Evolutionary conservation across 2,329 filamentous ascomycete species (phyloP).

Genomic region (Parastagonospora avenae): DNA sequence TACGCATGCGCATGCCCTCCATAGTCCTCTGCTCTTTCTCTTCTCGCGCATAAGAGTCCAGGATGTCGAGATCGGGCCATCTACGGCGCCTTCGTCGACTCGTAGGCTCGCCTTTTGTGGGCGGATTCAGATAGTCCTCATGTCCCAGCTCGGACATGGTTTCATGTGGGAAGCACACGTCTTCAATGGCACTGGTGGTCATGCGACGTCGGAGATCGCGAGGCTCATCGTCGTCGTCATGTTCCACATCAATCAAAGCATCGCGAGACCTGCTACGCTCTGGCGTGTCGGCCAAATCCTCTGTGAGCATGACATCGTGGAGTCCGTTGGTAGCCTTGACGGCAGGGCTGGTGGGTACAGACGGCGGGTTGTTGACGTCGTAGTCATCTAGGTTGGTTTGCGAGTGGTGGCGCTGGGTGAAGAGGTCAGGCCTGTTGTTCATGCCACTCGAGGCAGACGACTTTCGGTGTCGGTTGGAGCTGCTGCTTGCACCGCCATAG

Average conservation of each 20-base stretch:
- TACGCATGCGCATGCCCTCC: conserved; percentile 83
- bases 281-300: conserved; percentile 57
- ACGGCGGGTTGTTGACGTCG: conserved; percentile 70
- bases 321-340: conserved; percentile 58
- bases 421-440: conserved; percentile 30
- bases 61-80: conserved; percentile 83
- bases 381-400: conserved; percentile 51
- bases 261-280: conserved; percentile 46
- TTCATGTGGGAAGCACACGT: conserved; percentile 89
- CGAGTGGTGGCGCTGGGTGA: conserved; percentile 35
- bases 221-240: conserved; percentile 57
- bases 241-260: conserved; percentile 58
- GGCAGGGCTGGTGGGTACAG: conserved; percentile 63
- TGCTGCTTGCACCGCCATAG: conserved; percentile 41
- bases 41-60: conserved; percentile 88
- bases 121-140: conserved; percentile 66
- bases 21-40: conserved; percentile 84
- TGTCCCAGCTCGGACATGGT: conserved; percentile 80
- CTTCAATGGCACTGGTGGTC: conserved; percentile 71
- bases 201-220: conserved; percentile 43
- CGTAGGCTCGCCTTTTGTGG: conserved; percentile 50
- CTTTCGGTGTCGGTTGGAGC: conserved; percentile 38
- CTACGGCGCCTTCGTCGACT: conserved; percentile 59
- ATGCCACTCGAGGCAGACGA: conserved; percentile 41
- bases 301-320: conserved; percentile 71